phyloP scores from a whole-genome alignment of 2,329 filamentous ascomycete species.

The Nothopassalora personata region DNA sequence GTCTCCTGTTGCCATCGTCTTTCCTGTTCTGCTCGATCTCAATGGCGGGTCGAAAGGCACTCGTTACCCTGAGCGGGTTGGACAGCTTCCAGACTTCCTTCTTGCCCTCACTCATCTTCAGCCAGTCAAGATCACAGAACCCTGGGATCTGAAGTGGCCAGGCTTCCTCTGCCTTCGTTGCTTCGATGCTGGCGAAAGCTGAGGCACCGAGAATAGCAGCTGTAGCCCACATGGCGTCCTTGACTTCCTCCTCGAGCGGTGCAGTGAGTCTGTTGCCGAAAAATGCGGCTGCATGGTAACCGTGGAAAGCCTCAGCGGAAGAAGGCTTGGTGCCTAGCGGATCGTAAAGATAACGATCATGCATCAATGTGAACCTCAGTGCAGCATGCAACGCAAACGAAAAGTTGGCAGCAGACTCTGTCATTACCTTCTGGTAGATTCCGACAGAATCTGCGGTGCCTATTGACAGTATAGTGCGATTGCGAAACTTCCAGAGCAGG shows the following conservation, averaged over 20 bases:
- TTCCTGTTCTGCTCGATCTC: slow-evolving; percentile 11
- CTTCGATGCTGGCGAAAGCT: slow-evolving; percentile 44
- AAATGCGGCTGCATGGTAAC: slow-evolving; percentile 45
- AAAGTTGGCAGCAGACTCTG: slow-evolving; percentile 25
- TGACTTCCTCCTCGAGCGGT: slow-evolving; percentile 36
- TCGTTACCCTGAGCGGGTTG: slow-evolving; percentile 46
- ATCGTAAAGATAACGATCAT: slow-evolving; percentile 44
- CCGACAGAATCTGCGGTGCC: slow-evolving; percentile 20
- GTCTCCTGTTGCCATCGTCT: background rate
- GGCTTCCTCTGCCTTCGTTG: slow-evolving; percentile 39
- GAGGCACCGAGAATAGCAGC: slow-evolving; percentile 45
- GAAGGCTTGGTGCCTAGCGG: slow-evolving; percentile 21
- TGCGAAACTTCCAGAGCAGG: slow-evolving; percentile 21
- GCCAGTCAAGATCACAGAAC: slow-evolving; percentile 51
- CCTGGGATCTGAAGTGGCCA: slow-evolving; percentile 52
- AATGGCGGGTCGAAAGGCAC: slow-evolving; percentile 40
- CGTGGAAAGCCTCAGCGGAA: slow-evolving; percentile 42
- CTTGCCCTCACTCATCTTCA: slow-evolving; percentile 54
- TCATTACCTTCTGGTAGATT: slow-evolving; percentile 20
- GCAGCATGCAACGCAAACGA: slow-evolving; percentile 53
- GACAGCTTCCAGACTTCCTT: slow-evolving; percentile 49
- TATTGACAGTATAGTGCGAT: slow-evolving; percentile 22
- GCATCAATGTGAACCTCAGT: slow-evolving; percentile 49
- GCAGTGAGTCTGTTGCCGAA: slow-evolving; percentile 41
- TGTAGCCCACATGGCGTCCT: slow-evolving; percentile 45